A percentile compares a stretch with the other conserved stretches of the same genome.
Evolutionary conservation across 345 rosid genomes (phyloP).

Genomic region (Salix koriyanagi): DNA sequence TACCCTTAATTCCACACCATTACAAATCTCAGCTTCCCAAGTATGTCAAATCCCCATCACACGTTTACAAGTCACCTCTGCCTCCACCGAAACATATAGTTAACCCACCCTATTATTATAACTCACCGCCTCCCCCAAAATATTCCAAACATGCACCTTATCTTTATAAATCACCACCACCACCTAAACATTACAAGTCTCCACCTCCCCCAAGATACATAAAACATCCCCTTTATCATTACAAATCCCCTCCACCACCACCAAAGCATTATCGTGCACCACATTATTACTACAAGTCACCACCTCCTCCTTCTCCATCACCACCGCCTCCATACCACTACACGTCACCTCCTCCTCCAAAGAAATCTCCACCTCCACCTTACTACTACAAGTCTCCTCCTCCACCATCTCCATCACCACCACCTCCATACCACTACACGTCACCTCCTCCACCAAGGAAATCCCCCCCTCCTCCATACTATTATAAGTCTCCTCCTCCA

Average conservation of each 20-base stretch:
- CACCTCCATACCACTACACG: rapidly evolving
- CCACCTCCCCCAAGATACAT: background rate
- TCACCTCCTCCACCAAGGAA: too few relatives aligned
- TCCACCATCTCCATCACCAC: too few relatives aligned
- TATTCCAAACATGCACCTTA: background rate
- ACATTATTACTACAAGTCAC: background rate
- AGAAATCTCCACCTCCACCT: too few relatives aligned
- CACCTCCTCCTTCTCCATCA: background rate
- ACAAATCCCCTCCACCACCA: background rate
- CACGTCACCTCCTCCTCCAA: too few relatives aligned
- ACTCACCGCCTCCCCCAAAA: background rate
- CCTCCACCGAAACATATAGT: background rate
- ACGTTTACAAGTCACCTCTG: background rate
- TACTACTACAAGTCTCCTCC: too few relatives aligned
- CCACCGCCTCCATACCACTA: background rate
- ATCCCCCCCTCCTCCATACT: too few relatives aligned
- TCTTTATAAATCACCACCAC: background rate
- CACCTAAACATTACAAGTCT: background rate
- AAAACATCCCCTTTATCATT: background rate
- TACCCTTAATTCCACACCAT: background rate
- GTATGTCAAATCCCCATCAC: background rate
- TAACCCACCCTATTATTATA: background rate
- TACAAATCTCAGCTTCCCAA: background rate
- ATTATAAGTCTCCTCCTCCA: too few relatives aligned
- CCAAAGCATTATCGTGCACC: background rate